Evolutionary conservation across 164 flowering plant genomes (phyloP).

Genomic region (Santalum album): DNA sequence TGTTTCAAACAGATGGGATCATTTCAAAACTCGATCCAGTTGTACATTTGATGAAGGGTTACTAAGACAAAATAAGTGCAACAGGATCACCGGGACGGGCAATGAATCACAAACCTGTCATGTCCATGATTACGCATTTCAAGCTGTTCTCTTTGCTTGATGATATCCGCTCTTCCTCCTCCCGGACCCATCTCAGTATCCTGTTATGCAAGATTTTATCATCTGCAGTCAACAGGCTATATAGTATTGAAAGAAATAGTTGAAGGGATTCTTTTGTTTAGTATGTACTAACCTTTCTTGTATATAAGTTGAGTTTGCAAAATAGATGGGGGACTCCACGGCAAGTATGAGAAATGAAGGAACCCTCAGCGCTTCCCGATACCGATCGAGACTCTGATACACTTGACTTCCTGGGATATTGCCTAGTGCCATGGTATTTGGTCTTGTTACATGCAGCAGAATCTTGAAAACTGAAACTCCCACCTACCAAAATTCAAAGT

Average conservation of each 20-base stretch:
- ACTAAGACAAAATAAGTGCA: no score
- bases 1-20: not conserved
- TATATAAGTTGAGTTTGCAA: constrained; percentile 76
- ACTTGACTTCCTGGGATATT: constrained; percentile 73
- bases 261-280: no score
- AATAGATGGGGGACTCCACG: constrained; percentile 85
- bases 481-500: constrained; percentile 75
- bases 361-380: constrained; percentile 54
- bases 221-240: not conserved
- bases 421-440: constrained; percentile 59
- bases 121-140: constrained; percentile 67
- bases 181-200: constrained; percentile 72
- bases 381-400: constrained; percentile 47
- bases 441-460: constrained; percentile 80
- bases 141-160: constrained; percentile 33
- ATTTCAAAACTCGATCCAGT: no score
- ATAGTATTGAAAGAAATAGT: not conserved
- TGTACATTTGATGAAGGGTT: no score
- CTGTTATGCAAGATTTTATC: constrained; percentile 25
- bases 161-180: constrained; percentile 73
- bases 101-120: constrained; percentile 50
- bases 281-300: constrained; percentile 67
- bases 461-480: constrained; percentile 87
- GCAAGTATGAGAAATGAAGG: constrained; percentile 69
- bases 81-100: no score